These are phyloP conservation scores for Pestalotiopsis sp. DNA, from an alignment of 2,329 filamentous ascomycete species.

Conservation along the genomic window DNA sequence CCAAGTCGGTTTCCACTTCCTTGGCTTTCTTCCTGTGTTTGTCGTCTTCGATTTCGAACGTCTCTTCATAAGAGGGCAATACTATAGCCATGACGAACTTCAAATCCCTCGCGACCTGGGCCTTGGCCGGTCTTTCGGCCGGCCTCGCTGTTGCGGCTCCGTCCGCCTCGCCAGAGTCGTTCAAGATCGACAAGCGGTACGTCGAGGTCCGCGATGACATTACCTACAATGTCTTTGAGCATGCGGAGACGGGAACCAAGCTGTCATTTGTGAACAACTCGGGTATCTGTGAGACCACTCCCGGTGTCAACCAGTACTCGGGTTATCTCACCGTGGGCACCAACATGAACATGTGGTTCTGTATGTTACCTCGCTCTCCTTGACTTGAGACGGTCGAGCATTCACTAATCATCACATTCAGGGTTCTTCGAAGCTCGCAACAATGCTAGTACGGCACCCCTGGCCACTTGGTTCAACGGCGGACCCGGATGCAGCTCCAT, in stretches of 20 bases:
- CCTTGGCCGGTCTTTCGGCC: background rate
- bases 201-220: slow-evolving; percentile 21
- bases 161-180: background rate
- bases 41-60: background rate
- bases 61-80: background rate
- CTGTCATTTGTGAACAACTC: slow-evolving; percentile 54
- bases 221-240: slow-evolving; percentile 48
- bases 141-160: background rate
- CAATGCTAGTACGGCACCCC: slow-evolving; percentile 32
- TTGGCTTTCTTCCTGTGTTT: background rate
- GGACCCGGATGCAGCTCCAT: slow-evolving; percentile 43
- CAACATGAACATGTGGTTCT: slow-evolving; percentile 47
- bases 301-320: slow-evolving; percentile 52
- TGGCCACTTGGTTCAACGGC: slow-evolving; percentile 41
- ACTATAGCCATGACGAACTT: background rate
- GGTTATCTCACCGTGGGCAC: slow-evolving; percentile 52
- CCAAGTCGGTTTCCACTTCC: slow-evolving; percentile 1
- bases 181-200: slow-evolving; percentile 19
- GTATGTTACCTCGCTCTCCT: slow-evolving; percentile 25
- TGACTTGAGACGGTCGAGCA: background rate
- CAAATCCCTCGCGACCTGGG: background rate
- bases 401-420: background rate
- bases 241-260: slow-evolving; percentile 45
- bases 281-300: slow-evolving; percentile 53
- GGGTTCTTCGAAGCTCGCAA: slow-evolving; percentile 39